Base-by-base conservation (phyloP, 2,329 filamentous ascomycete genomes). In the Plenodomus tracheiphilus region DNA sequence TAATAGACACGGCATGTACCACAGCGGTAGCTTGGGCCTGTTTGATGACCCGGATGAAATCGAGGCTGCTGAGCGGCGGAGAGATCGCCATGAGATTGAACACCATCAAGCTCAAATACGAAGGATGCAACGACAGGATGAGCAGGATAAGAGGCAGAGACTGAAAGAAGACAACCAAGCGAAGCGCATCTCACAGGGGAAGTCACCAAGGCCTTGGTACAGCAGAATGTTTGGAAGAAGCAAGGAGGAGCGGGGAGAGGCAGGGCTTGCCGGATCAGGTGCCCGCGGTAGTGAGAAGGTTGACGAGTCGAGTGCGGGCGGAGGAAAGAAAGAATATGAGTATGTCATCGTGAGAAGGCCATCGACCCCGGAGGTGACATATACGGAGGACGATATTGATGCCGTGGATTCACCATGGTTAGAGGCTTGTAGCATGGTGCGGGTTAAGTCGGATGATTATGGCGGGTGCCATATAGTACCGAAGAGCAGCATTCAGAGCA, bases 41-140 rank as follows among this genome's bases (percentile, higher is more conserved):
- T 62, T 59, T 41, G 59, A 62, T 39, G 57, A 59, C 32, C 37
- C 30, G 0, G 49, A 55, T 30, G 58, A 59, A 39, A n/a, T 39
- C 17, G 41, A 40, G 2, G 19, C 38, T 10, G 39, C 49, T 1
- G 28, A 37, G 2, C 40, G 13, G 30, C 16, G 41, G 39, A 8
- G 46, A 49, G 28, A 32, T 30, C 48, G 13, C 1, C 41, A 50
- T 28, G 46, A 50, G 17, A 36, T 41, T 6, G 38, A 45, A 4
- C 28, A 34, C 0, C 36, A 49, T 3, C 25, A 46, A 25, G 25
- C 20, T 22, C 21, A 28, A 8, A 47, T 56, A 13, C 46, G 49
- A 1, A 41, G 43, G 0, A 39, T 45, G 10, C 20, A 46, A 41
- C 49, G 40, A 0, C 43, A 11, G n/a, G 43, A 37, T 7, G n/a